Conservation (phyloP, 306 rosid genomes). For the Cajanus cajan region DNA sequence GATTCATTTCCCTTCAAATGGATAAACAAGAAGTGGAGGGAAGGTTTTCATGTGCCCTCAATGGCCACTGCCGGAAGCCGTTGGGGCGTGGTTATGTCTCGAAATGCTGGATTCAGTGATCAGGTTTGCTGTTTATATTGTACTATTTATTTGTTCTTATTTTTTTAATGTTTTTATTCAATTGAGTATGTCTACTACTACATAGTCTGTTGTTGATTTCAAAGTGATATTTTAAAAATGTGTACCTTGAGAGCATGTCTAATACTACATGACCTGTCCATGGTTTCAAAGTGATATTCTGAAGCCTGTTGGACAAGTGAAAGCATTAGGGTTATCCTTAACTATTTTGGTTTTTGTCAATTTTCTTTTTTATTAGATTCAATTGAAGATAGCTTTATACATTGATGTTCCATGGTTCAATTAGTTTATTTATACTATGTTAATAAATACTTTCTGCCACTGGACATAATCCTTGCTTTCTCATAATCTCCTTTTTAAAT, state of each 20-base stretch:
- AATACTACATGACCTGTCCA: neutral
- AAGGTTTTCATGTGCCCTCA: conserved; percentile 96
- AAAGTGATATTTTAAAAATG: conserved; percentile 1
- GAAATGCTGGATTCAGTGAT: conserved; percentile 92
- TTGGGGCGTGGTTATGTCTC: conserved; percentile 98
- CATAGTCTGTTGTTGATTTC: neutral
- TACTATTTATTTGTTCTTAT: neutral
- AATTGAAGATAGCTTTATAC: neutral
- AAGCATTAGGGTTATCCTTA: neutral
- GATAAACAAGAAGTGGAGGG: conserved; percentile 99
- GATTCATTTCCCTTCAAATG: conserved; percentile 98
- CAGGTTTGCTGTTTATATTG: conserved; percentile 57
- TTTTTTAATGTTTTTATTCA: neutral
- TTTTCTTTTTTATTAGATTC: neutral
- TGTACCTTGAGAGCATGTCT: neutral
- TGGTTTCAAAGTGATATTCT: conserved; percentile 6
- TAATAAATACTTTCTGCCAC: neutral
- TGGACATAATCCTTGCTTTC: neutral
- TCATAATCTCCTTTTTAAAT: neutral
- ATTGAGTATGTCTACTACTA: neutral
- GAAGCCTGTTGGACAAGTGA: neutral
- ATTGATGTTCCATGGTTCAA: neutral
- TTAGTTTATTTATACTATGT: neutral
- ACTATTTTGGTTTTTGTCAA: neutral
- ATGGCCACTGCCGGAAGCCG: conserved; percentile 98